These are phyloP conservation scores for Saccharum officinarum DNA, from an alignment of 176 grass and related monocot genomes.

Conservation along the genomic window DNA sequence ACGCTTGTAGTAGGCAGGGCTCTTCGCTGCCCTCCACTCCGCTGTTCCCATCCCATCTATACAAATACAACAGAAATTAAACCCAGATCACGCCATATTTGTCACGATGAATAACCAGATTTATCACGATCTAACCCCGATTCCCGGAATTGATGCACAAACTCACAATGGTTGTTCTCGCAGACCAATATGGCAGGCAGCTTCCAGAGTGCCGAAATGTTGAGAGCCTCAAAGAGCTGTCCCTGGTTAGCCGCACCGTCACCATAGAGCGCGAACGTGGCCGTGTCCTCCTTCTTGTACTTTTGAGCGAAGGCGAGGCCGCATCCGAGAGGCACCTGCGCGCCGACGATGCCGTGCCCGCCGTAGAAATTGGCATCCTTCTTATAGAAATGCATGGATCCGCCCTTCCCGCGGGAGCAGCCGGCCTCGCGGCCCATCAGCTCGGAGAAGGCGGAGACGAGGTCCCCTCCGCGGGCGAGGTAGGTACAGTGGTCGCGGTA, in stretches of 20 bases:
- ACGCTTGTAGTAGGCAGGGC: constrained; percentile 92
- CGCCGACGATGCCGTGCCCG: constrained; percentile 92
- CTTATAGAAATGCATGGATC: constrained; percentile 99
- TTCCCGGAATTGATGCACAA: background rate
- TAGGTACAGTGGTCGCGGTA: constrained; percentile 96
- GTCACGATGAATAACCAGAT: background rate
- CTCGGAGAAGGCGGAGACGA: constrained; percentile 78
- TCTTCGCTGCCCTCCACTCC: constrained; percentile 92
- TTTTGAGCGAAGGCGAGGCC: constrained; percentile 91
- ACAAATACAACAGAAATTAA: constrained; percentile 14
- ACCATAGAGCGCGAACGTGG: constrained; percentile 80
- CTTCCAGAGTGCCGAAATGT: constrained; percentile 96
- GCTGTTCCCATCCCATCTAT: constrained; percentile 96
- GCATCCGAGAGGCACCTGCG: constrained; percentile 87
- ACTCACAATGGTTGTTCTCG: constrained; percentile 99
- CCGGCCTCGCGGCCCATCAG: constrained; percentile 84
- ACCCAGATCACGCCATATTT: background rate
- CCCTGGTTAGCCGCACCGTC: constrained; percentile 97
- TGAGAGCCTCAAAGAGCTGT: constrained; percentile 98
- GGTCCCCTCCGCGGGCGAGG: constrained; percentile 73
- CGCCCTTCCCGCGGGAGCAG: constrained; percentile 88
- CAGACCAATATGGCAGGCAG: constrained; percentile 85
- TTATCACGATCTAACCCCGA: background rate
- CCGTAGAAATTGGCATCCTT: constrained; percentile 89
- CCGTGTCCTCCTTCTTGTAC: constrained; percentile 82